Conservation (phyloP, 1,284 basidiomycete species). For the Termitomyces sp. region DNA sequence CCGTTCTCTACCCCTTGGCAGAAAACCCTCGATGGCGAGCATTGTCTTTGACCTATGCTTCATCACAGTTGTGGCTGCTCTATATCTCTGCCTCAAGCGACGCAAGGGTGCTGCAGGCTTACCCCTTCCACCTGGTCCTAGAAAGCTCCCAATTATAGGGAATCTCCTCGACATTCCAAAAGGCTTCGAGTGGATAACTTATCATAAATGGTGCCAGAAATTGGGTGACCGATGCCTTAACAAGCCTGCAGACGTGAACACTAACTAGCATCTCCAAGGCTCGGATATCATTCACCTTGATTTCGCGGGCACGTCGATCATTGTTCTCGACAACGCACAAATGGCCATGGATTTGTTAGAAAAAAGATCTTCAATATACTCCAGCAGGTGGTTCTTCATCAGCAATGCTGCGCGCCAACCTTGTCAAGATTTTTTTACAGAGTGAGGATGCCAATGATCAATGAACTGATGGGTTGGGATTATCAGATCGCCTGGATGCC, state of each 20-base stretch:
- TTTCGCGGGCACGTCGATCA: not conserved
- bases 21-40: not conserved
- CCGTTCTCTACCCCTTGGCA: not conserved
- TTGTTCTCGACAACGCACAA: not conserved
- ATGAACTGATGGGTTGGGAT: slow-evolving; percentile 15
- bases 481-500: slow-evolving; percentile 22
- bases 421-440: slow-evolving; percentile 11
- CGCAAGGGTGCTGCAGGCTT: not conserved
- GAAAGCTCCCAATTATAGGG: slow-evolving; percentile 7
- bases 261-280: not conserved
- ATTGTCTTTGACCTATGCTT: not conserved
- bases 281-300: not conserved
- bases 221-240: not conserved
- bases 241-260: not conserved
- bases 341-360: not conserved
- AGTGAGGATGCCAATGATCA: slow-evolving; percentile 27
- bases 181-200: slow-evolving; percentile 8
- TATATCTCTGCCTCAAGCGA: slow-evolving; percentile 3
- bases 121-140: slow-evolving; percentile 5
- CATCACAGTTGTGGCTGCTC: not conserved
- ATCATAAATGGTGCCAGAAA: slow-evolving; percentile 9
- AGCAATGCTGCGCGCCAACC: not conserved
- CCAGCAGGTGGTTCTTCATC: not conserved
- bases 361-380: not conserved
- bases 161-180: slow-evolving; percentile 11